These are phyloP conservation scores for Apiospora kogelbergensis DNA, from an alignment of 2,329 filamentous ascomycete species.

Conservation along the genomic window DNA sequence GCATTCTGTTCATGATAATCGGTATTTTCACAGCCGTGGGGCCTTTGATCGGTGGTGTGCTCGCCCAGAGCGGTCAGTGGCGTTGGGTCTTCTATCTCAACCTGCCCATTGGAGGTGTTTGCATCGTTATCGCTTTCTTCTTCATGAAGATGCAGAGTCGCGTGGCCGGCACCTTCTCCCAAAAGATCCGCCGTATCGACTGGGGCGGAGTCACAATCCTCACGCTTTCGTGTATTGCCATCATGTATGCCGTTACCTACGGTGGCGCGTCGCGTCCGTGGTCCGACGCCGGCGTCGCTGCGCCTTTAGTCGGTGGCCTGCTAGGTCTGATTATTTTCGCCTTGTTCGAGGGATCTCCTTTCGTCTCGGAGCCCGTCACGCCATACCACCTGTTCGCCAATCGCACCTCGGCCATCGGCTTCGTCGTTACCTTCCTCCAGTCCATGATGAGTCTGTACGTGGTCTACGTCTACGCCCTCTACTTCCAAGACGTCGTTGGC, in stretches of 20 bases:
- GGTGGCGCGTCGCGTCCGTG: not conserved
- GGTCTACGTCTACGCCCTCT: constrained; percentile 43
- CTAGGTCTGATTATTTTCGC: not conserved
- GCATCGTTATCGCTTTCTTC: not conserved
- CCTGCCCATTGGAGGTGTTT: not conserved
- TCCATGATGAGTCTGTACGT: constrained; percentile 34
- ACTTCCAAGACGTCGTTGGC: constrained; percentile 40
- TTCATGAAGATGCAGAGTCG: constrained; percentile 25
- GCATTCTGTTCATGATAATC: not conserved
- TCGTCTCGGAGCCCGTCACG: not conserved
- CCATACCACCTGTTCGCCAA: not conserved
- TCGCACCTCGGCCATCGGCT: constrained; percentile 19
- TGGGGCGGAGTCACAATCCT: not conserved
- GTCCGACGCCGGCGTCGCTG: not conserved
- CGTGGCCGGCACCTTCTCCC: not conserved
- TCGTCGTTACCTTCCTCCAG: constrained; percentile 35
- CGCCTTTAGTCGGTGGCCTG: not conserved
- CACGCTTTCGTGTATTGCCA: not conserved
- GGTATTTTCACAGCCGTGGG: not conserved
- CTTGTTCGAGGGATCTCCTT: not conserved
- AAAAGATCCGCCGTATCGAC: not conserved
- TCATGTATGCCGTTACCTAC: not conserved
- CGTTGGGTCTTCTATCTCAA: not conserved
- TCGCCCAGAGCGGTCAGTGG: not conserved
- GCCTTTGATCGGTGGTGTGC: constrained; percentile 8